These are phyloP conservation scores for Zanthoxylum bungeanum DNA, from an alignment of 345 rosid genomes.

Conservation along the genomic window DNA sequence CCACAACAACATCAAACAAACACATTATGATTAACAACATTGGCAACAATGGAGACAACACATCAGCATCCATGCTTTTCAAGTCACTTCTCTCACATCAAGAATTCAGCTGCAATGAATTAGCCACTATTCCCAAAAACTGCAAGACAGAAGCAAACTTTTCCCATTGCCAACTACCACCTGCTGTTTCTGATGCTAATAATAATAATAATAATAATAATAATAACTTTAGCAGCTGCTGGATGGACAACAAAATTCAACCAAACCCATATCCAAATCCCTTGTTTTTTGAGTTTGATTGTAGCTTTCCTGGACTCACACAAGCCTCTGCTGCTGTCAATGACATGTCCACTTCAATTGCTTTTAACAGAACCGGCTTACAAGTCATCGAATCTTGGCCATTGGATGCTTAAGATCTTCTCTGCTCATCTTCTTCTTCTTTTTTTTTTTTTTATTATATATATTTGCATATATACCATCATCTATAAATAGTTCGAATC, in stretches of 20 bases:
- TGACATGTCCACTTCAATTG: conserved; percentile 43
- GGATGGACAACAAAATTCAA: conserved; percentile 40
- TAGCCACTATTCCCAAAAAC: conserved; percentile 36
- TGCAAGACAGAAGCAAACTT: conserved; percentile 56
- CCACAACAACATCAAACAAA: conserved; percentile 2
- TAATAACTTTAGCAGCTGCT: conserved; percentile 21
- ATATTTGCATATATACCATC: conserved; percentile 7
- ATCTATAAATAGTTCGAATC: background rate
- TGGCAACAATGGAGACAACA: conserved; percentile 13
- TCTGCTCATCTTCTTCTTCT: background rate
- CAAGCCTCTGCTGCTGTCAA: conserved; percentile 18
- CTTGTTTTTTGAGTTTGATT: conserved; percentile 48
- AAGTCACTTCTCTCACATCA: conserved; percentile 49
- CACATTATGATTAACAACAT: conserved; percentile 13
- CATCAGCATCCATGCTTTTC: conserved; percentile 44
- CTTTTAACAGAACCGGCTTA: conserved; percentile 33
- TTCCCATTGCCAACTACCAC: conserved; percentile 43
- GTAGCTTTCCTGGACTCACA: conserved; percentile 33
- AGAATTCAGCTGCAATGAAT: conserved; percentile 37
- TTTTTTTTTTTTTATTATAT: background rate
- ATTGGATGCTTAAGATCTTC: conserved; percentile 33
- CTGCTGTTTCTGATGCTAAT: background rate
- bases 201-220: background rate
- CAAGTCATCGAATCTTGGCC: conserved; percentile 53
- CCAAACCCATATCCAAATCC: conserved; percentile 38